These are phyloP conservation scores for Talaromyces liani DNA, from an alignment of 495 filamentous ascomycete genomes.

Conservation along the genomic window DNA sequence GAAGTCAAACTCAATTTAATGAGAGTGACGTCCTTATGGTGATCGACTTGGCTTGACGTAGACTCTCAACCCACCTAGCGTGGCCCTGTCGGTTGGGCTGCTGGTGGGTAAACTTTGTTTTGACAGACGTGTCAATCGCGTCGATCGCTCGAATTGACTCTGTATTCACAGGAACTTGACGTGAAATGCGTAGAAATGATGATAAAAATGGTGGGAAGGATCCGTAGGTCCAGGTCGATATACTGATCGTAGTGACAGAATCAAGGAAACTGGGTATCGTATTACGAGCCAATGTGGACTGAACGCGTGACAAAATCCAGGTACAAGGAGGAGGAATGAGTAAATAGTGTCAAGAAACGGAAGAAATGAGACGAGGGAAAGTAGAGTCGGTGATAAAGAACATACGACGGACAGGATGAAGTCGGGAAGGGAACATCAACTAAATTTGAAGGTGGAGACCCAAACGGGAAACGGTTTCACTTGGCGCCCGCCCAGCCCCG, in stretches of 20 bases:
- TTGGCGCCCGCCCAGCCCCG: constrained; percentile 4
- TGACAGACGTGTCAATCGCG: not conserved
- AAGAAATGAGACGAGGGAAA: not conserved
- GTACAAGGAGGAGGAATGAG: not conserved
- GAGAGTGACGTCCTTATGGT: not conserved
- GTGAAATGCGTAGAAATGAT: not conserved
- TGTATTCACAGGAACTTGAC: not conserved
- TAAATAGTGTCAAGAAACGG: not conserved
- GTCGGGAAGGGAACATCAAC: not conserved
- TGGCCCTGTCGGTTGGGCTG: constrained; percentile 18
- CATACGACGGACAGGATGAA: not conserved
- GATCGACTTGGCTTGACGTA: not conserved
- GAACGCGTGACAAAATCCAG: too few relatives aligned
- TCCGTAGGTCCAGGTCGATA: not conserved
- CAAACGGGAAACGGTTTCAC: constrained; percentile 1
- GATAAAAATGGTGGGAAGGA: not conserved
- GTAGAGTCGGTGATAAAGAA: not conserved
- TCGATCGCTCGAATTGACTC: not conserved
- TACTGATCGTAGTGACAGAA: not conserved
- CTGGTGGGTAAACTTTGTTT: constrained; percentile 1
- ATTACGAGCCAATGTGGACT: too few relatives aligned
- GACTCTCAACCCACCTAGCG: constrained; percentile 14
- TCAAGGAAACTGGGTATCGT: not conserved
- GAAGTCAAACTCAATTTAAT: not conserved
- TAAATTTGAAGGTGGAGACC: not conserved